These are phyloP conservation scores for Aquilaria yunnanensis DNA, from an alignment of 345 rosid species.

Conservation along the genomic window DNA sequence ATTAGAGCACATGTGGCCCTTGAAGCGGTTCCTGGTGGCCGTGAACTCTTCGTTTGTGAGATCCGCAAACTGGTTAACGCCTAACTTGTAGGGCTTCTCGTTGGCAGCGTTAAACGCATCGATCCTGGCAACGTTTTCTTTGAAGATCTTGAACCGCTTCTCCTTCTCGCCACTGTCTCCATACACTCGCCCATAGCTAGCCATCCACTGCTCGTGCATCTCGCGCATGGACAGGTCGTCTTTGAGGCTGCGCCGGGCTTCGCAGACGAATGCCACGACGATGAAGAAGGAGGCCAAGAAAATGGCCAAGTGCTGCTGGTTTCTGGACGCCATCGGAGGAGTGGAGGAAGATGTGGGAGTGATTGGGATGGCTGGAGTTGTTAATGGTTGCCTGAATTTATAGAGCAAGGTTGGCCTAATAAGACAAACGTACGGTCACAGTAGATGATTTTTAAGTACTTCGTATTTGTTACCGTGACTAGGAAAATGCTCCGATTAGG, in stretches of 20 bases:
- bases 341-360: not conserved
- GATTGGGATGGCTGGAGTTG: not conserved
- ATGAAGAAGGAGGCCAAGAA: constrained; percentile 15
- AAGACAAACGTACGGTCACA: not conserved
- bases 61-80: constrained; percentile 40
- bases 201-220: constrained; percentile 32
- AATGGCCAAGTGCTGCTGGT: constrained; percentile 4
- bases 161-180: constrained; percentile 22
- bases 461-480: not conserved
- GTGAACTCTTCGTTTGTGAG: constrained; percentile 41
- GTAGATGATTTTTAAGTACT: not conserved
- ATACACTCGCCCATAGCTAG: constrained; percentile 23
- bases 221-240: constrained; percentile 11
- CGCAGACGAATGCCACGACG: constrained; percentile 12
- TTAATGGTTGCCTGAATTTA: not conserved
- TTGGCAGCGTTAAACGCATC: constrained; percentile 26
- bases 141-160: constrained; percentile 33
- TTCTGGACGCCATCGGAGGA: constrained; percentile 4
- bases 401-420: not conserved
- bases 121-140: constrained; percentile 28
- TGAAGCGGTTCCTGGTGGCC: constrained; percentile 28
- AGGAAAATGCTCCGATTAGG: constrained; percentile 5
- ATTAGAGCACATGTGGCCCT: constrained; percentile 24
- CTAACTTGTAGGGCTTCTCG: constrained; percentile 35
- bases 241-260: constrained; percentile 16